Base-by-base conservation (phyloP, 1,139 yeast genomes). In the Yamadazyma trypodendri region DNA sequence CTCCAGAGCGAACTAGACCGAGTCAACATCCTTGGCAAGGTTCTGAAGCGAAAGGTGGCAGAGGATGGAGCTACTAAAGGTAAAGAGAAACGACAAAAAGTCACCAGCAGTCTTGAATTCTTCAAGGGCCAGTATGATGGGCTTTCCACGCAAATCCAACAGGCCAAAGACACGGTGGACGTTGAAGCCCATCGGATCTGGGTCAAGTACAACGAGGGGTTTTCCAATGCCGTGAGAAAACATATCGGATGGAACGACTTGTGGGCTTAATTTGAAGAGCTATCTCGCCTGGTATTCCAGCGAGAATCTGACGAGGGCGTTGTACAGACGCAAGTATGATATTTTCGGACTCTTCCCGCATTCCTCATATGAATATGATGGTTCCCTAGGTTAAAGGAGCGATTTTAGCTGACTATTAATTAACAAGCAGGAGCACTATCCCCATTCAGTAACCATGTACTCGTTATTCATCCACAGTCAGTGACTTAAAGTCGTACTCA, bases 131-230 rank as follows among this genome's bases (percentile, higher is more conserved):
- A 56, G 41, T 69, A 70, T 41, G 72, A 65, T 21, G 66, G 61
- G 16, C 45, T 65, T 11, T 45, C 62, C 4, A 54, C 52, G 12
- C 62, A 56, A 37, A 45, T 50, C 14, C 52, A 52, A 9, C 49
- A 48, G 23, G 28, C 46, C 2, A 39, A 37, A 25, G 36, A 44
- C 32, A 40, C 48, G 12, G 41, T 41, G 16, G 51, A 48, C n/a
- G 45, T 46, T 21, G 49, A 52, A 14, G 42, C 58, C n/a, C 40
- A 39, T 10, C 68, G 84, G 44, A 84, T 88, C 6, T 92, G 97
- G 97, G 86, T 92, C 12, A 90, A 86, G 54, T 90, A 83, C 53
- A 85, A 85, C 48, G 97, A 90, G 59, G 97, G 98, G 2, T 90
- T 85, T 52, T 86, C 96, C 7, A 86, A 90, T 59, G 98, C 98